Evolutionary conservation across 257 asterid genomes (phyloP), one percentile per base, ranked within the genome.

Genomic region (Perilla frutescens): DNA sequence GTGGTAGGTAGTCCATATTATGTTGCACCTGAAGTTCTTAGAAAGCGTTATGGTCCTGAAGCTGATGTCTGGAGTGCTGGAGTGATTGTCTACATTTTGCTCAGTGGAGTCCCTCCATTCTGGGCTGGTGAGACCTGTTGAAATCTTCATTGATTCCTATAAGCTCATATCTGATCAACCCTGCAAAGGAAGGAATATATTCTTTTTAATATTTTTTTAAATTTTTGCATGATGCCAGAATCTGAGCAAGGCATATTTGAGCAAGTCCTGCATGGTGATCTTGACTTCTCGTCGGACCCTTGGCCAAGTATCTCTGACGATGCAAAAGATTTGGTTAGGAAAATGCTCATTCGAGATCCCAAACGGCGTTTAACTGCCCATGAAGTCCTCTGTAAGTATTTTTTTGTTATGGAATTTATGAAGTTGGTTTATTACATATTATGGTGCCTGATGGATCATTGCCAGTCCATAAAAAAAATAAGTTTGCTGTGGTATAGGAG

Each of bases 31-130:
- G 98, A 93, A 82, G 93, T 93, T 84, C 96, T 93, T 73, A 77
- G 81, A 67, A 93, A 93, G 71, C 88, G 89, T 59, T 93, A 93
- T 76, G 96, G 97, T 76, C 92, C 93, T 32, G 98, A 91, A 81
- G 91, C 98, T 58, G 98, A 93, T 83, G 96, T 93, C 55, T 91
- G 97, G 98, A 93, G 97, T 81, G 98, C 97, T 54, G 98, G 98
- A 72, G 98, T 93, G 20, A 91, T 93, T 62, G 93, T 93, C 68
- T 93, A 93, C 86, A 93, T 93, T 74, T 84, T 93, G 79, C 87
- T 93, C 41, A 90, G 98, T 73, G 98, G 98, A 69, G 98, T 93
- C 75, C 98, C 98, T 84, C 97, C 98, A 2, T 93, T 91, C 63
- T 93, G 98, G 98, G 91, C 96, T 43, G 98, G 98, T 93, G 81